Evolutionary conservation across 495 filamentous ascomycete genomes (phyloP), one percentile per base, ranked within the genome.

Genomic region (Penicillium riverlandense): DNA sequence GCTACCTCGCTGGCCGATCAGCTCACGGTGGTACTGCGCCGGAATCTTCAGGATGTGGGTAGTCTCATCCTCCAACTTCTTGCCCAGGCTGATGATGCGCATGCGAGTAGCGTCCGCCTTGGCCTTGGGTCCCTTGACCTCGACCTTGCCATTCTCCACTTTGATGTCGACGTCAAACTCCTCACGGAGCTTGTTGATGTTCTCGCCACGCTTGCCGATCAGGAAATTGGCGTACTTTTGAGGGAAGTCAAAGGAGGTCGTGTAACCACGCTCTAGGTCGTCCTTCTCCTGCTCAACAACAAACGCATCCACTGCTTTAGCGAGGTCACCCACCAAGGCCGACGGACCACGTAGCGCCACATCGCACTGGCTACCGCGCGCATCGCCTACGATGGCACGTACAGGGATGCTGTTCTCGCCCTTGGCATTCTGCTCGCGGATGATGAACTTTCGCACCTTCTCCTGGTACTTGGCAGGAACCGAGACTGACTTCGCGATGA

Each of bases 141-240:
- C 79, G 29, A 84, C 79, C 64, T 80, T 83, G 51, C 82, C 82
- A 38, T 83, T 79, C 46, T 80, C 73, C 30, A 97, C 80, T 58
- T 94, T 86, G 53, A 99, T 96, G 36, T 97, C 92, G 29, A 99
- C 94, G 59, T 97, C 94, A 53, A 94, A 95, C 59, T 92, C 88
- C 29, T 97, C 92, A 12, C 90, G 85, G n/a, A 96, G 73, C 58
- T 94, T 90, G 48, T 87, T 88, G 67, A 97, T 92, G 63, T 91
- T 91, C 67, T 90, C 90, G 16, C 92, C 92, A 33, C 82, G 80
- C 61, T 85, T 88, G 45, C 92, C 92, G 51, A 99, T 96, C 12
- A 99, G 75, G 61, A 90, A 82, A 57, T 94, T 94, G 44, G 90
- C 88, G 50, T 81, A 94, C 62, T 96, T 95, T 53, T 92, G 84